Conservation (phyloP, 371 early-diverging fungal genomes). For the Mortierella sp. region DNA sequence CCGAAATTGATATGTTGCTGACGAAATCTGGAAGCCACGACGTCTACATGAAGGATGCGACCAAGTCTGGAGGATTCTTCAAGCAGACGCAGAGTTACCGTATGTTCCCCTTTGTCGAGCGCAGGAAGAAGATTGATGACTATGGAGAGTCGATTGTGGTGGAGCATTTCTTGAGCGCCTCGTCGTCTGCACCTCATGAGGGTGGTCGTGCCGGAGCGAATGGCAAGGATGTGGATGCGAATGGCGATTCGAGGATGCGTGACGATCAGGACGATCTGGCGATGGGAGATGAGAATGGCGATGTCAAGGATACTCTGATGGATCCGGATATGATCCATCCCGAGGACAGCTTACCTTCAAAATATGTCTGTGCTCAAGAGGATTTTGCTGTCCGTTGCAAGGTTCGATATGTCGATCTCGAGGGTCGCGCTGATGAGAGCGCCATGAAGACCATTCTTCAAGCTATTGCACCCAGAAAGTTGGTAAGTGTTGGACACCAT, state of each 20-base stretch:
- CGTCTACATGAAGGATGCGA: constrained; percentile 83
- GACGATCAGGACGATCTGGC: constrained; percentile 40
- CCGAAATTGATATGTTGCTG: constrained; percentile 64
- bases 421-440: constrained; percentile 91
- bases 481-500: constrained; percentile 66
- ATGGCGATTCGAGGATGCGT: constrained; percentile 44
- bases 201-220: constrained; percentile 56
- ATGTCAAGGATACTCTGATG: constrained; percentile 30
- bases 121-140: constrained; percentile 87
- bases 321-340: constrained; percentile 62
- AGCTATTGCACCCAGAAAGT: constrained; percentile 85
- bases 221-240: constrained; percentile 51
- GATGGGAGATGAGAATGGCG: constrained; percentile 43
- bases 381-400: constrained; percentile 77
- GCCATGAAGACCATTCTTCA: constrained; percentile 90
- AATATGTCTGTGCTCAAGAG: constrained; percentile 74
- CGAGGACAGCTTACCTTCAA: constrained; percentile 77
- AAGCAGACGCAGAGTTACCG: constrained; percentile 85
- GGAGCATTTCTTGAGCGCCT: constrained; percentile 74
- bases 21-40: constrained; percentile 74
- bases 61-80: constrained; percentile 80
- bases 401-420: constrained; percentile 89
- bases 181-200: constrained; percentile 54
- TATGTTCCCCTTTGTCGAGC: constrained; percentile 93
- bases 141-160: constrained; percentile 95